Evolutionary conservation across 495 filamentous ascomycete genomes (phyloP), one percentile per base, ranked within the genome.

Genomic region (Penicillium chermesinum): DNA sequence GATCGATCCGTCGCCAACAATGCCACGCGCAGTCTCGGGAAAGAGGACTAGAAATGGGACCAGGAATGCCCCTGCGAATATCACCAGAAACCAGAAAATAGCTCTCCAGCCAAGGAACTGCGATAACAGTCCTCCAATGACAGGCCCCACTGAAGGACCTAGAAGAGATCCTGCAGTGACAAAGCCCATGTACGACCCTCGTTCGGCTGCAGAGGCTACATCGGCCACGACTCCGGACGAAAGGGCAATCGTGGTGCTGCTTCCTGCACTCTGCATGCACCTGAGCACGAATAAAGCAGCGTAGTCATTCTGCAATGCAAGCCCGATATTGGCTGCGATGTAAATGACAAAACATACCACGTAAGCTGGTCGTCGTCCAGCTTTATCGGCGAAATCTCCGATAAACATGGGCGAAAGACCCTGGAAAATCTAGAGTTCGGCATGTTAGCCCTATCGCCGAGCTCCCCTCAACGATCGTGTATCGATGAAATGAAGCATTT

Each of bases 1-100:
- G 14, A 61, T 6, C 35, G 60, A 63, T 8, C 75, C 74, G 53
- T 79, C 66, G 9, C 72, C 74, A 22, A 78, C 73, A 10, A 77
- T 52, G 1, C 65, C 70, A 2, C 74, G 66, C 34, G 61, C 59
- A 4, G 74, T 78, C 48, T 78, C 74, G 1, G 72, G 73, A 14
- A 73, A 63, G 41, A 67, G 54, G 9, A 72, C 19, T 0, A 72
- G 48, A 19, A 66, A 55, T 2, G 62, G 35, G 6, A 70, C 17
- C 25, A 70, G 45, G 16, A 68, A 54, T 7, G 70, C 67, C 0
- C 70, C 77, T 10, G 74, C 65, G 32, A 82, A 66, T 40, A 87
- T 87, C 35, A 75, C 68, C n/a, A 87, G 70, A 55, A 88, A 87
- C 84, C 84, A 88, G 61, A 91, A 91, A 35, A 86, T 84, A 17